phyloP scores from a whole-genome alignment of 805 yeast genomes.

The Jamesozyma jinghongensis region DNA sequence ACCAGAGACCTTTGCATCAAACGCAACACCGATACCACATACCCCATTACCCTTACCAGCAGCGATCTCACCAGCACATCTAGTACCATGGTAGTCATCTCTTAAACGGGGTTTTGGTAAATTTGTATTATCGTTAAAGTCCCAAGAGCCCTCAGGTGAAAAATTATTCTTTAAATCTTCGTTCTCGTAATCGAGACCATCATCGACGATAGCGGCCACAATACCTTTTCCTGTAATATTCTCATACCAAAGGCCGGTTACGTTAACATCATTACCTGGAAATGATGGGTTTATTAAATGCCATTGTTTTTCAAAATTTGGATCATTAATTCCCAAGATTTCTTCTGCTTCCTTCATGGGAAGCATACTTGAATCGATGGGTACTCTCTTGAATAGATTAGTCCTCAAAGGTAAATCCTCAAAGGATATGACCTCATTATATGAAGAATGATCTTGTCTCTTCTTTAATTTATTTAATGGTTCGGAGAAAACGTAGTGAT shows the following conservation, averaged over 20 bases:
- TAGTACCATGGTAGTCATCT: conserved; percentile 91
- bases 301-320: conserved; percentile 82
- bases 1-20: conserved; percentile 76
- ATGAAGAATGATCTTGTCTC: conserved; percentile 9
- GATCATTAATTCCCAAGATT: conserved; percentile 64
- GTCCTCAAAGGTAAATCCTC: conserved; percentile 46
- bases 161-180: conserved; percentile 65
- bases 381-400: conserved; percentile 40
- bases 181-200: conserved; percentile 80
- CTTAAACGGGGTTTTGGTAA: conserved; percentile 70
- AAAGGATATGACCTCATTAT: conserved; percentile 32
- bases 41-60: conserved; percentile 69
- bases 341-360: conserved; percentile 40
- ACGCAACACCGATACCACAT: conserved; percentile 98
- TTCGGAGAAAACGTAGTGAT: conserved; percentile 62
- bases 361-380: conserved; percentile 44
- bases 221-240: conserved; percentile 75
- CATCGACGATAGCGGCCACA: conserved; percentile 86
- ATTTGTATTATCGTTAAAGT: conserved; percentile 67
- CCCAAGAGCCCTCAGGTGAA: conserved; percentile 80
- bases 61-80: conserved; percentile 98
- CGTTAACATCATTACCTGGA: conserved; percentile 82
- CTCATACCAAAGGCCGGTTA: conserved; percentile 73
- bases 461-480: conserved; percentile 5
- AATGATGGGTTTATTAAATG: conserved; percentile 67